phyloP scores from a whole-genome alignment of 805 yeast species.

The Candida wancherniae region DNA sequence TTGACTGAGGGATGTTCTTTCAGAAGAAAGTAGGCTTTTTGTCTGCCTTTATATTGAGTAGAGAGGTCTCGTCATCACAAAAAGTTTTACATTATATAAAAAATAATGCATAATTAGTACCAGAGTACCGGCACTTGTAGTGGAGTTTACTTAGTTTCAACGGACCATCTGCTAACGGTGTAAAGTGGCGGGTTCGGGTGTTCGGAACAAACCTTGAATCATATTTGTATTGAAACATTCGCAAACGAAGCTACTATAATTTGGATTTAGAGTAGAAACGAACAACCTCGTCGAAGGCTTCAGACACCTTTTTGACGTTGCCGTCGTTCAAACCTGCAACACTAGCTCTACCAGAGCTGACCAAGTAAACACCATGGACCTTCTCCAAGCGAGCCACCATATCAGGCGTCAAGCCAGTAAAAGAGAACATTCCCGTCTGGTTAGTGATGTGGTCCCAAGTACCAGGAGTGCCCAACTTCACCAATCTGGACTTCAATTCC shows the following conservation, averaged over 20 bases:
- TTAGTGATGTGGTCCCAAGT: conserved; percentile 85
- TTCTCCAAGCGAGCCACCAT: conserved; percentile 75
- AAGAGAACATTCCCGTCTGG: conserved; percentile 97
- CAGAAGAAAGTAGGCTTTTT: conserved; percentile 32
- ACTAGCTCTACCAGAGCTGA: conserved; percentile 82
- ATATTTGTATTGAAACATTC: no score
- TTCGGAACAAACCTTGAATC: not conserved
- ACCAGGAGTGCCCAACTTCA: conserved; percentile 70
- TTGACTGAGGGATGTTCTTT: conserved; percentile 40
- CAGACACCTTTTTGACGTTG: conserved; percentile 75
- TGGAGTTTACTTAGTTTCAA: not conserved
- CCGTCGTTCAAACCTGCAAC: conserved; percentile 86
- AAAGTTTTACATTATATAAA: conserved; percentile 9
- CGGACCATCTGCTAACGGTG: not conserved
- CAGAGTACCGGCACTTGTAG: not conserved
- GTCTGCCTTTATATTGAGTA: conserved; percentile 1
- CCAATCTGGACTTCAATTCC: conserved; percentile 56
- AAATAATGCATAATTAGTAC: conserved; percentile 11
- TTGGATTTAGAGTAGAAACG: conserved; percentile 20
- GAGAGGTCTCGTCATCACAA: conserved; percentile 7
- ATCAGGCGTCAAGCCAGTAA: conserved; percentile 75
- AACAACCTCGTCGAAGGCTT: conserved; percentile 76
- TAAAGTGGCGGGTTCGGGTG: no score
- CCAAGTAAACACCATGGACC: conserved; percentile 78
- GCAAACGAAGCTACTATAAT: conserved; percentile 11